Conservation (phyloP, 352 stramenopile genomes). For the Aphanomyces euteiches region DNA sequence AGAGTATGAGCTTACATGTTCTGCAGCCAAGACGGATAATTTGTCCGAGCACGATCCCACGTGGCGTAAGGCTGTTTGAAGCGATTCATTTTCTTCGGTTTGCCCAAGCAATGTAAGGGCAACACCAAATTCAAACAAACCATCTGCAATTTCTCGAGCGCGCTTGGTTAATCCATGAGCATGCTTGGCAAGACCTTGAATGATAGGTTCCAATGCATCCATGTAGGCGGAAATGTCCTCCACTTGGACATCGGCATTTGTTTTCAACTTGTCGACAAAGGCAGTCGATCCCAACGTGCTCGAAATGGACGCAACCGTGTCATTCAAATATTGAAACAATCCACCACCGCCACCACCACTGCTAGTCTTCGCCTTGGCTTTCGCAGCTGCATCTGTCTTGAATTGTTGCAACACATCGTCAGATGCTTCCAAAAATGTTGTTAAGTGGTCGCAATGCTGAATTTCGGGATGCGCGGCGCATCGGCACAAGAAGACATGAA, state of each 20-base stretch:
- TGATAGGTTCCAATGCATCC: slow-evolving; percentile 92
- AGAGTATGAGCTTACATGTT: slow-evolving; percentile 50
- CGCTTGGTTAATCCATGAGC: slow-evolving; percentile 91
- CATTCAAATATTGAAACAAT: slow-evolving; percentile 85
- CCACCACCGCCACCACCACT: slow-evolving; percentile 49
- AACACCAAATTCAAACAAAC: slow-evolving; percentile 95
- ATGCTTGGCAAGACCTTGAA: slow-evolving; percentile 93
- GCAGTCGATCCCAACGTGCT: slow-evolving; percentile 51
- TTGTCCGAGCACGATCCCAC: slow-evolving; percentile 92
- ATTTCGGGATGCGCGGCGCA: slow-evolving; percentile 79
- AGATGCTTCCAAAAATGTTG: slow-evolving; percentile 75
- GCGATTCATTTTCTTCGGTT: slow-evolving; percentile 86
- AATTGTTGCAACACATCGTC: slow-evolving; percentile 69
- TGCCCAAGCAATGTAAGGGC: slow-evolving; percentile 94
- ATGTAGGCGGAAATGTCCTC: slow-evolving; percentile 96
- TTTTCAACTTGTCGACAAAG: slow-evolving; percentile 65
- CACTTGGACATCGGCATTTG: slow-evolving; percentile 89
- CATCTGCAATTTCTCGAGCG: slow-evolving; percentile 92
- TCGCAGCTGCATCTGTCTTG: slow-evolving; percentile 45
- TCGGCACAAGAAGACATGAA: slow-evolving; percentile 78
- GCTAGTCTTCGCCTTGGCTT: slow-evolving; percentile 43
- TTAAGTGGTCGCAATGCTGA: slow-evolving; percentile 79
- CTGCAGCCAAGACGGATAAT: slow-evolving; percentile 86
- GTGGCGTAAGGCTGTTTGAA: slow-evolving; percentile 89
- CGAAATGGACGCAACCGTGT: slow-evolving; percentile 82